Base-by-base conservation (phyloP, 2,329 filamentous ascomycete species). In the Zymoseptoria brevis region DNA sequence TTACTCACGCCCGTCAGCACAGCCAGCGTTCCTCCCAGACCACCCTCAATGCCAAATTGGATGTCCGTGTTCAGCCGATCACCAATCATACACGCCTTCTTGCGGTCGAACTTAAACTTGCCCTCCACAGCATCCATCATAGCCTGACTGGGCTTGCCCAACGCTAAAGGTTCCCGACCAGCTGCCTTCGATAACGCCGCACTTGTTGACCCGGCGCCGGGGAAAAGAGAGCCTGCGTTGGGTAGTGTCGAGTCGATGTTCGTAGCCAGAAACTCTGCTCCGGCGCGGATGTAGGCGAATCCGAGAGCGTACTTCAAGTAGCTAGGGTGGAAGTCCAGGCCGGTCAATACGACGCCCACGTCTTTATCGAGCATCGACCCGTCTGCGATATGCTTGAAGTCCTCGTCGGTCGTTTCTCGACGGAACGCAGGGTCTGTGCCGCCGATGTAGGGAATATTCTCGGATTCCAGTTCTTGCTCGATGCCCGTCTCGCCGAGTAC, bases 51-150 rank as follows among this genome's bases (percentile, higher is more conserved):
- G 3, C 94, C 94, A 73, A 99, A 99, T 73, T 89, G 86, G 72
- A 99, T 97, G 75, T 99, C 94, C 0, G 94, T 99, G 73, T 97
- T 89, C 64, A 96, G 79, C 29, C 94, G 82, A 74, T 99, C 94
- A 6, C 94, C 94, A 50, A 99, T 83, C 94, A 99, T 99, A 76
- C 94, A 97, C 0, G 94, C 89, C 67, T 85, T 85, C 61, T 81
- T 83, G 45, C 92, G 83, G 73, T 97, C 87, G 57, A 99, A 87
- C 66, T 88, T 82, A 74, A 97, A 96, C 75, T 96, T 96, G 60
- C 93, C 93, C 79, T 97, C 93, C 59, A 99, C 88, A 2, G 94
- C 91, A 74, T 97, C 93, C 93, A 99, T 96, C 94, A 99, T 99
- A 3, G 93, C 93, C 78, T 96, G 91, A 72, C 90, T 96, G 2